A percentile compares a stretch with the other conserved stretches of the same genome.
phyloP scores from a whole-genome alignment of 1,284 basidiomycete species.

The Vanrija sp. region DNA sequence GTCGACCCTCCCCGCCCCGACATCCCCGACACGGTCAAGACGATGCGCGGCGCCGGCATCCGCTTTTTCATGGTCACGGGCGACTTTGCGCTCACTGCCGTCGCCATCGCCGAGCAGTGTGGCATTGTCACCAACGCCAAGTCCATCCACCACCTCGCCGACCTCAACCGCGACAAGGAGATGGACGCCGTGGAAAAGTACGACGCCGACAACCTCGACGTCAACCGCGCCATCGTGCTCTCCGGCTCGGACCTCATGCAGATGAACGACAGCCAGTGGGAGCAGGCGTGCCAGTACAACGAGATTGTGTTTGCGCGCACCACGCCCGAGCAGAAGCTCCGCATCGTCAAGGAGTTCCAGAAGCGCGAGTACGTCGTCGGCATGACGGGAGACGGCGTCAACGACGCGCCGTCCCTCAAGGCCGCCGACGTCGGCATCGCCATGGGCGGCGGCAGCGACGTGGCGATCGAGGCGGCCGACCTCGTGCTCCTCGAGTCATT shows the following conservation, averaged over 20 bases:
- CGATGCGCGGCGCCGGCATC: slow-evolving; percentile 60
- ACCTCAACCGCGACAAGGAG: slow-evolving; percentile 41
- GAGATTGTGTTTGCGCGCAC: slow-evolving; percentile 72
- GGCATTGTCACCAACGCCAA: slow-evolving; percentile 57
- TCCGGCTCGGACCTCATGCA: slow-evolving; percentile 57
- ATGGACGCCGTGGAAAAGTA: slow-evolving; percentile 17
- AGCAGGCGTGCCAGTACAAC: slow-evolving; percentile 56
- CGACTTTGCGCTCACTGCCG: slow-evolving; percentile 53
- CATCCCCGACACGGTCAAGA: slow-evolving; percentile 55
- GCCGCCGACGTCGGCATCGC: slow-evolving; percentile 54
- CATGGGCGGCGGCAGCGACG: slow-evolving; percentile 52
- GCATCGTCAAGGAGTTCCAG: slow-evolving; percentile 63
- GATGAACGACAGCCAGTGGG: slow-evolving; percentile 55
- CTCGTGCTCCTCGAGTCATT: slow-evolving; percentile 46
- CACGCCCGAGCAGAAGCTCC: slow-evolving; percentile 67
- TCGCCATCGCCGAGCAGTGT: slow-evolving; percentile 60
- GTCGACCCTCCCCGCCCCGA: slow-evolving; percentile 63
- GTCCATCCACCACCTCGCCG: slow-evolving; percentile 35
- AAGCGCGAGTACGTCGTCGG: slow-evolving; percentile 56
- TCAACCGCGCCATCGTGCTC: slow-evolving; percentile 51
- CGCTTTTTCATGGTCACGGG: slow-evolving; percentile 69
- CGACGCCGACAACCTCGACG: slow-evolving; percentile 20
- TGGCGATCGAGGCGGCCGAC: slow-evolving; percentile 50
- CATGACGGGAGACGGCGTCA: slow-evolving; percentile 65
- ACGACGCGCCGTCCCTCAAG: slow-evolving; percentile 62